These are phyloP conservation scores for Tetrapisispora phaffii DNA, from an alignment of 805 yeast genomes.

Conservation along the genomic window DNA sequence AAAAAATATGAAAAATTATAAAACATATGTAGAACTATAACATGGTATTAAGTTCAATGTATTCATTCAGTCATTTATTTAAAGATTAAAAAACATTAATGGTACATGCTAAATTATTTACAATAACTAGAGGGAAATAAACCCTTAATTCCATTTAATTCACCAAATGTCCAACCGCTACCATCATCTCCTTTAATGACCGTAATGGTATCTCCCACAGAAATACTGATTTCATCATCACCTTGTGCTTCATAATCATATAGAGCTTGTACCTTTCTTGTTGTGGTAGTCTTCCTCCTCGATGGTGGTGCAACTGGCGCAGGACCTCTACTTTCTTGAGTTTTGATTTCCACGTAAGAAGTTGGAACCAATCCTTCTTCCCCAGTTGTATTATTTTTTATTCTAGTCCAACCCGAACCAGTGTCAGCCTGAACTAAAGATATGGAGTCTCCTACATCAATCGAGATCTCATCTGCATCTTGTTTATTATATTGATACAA, in stretches of 20 bases:
- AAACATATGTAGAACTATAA: too few species aligned
- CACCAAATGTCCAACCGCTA: slow-evolving; percentile 93
- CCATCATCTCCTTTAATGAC: slow-evolving; percentile 66
- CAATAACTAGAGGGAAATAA: slow-evolving; percentile 71
- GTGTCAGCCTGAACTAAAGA: slow-evolving; percentile 59
- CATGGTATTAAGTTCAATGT: too few species aligned
- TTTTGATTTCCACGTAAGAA: slow-evolving; percentile 49
- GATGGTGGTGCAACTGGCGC: slow-evolving; percentile 75
- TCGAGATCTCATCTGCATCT: slow-evolving; percentile 66
- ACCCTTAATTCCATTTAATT: slow-evolving; percentile 54
- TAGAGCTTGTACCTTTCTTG: slow-evolving; percentile 50
- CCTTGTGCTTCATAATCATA: slow-evolving; percentile 73
- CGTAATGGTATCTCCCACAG: slow-evolving; percentile 62
- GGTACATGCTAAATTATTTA: slow-evolving; percentile 25
- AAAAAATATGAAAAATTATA: too few species aligned
- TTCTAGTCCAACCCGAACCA: slow-evolving; percentile 88
- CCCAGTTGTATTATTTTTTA: slow-evolving; percentile 39
- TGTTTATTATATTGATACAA: slow-evolving; percentile 55
- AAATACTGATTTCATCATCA: slow-evolving; percentile 65
- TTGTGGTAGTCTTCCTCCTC: slow-evolving; percentile 35
- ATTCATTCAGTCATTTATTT: not conserved
- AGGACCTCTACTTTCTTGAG: slow-evolving; percentile 32
- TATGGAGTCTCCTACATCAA: slow-evolving; percentile 52
- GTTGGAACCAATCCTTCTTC: slow-evolving; percentile 78
- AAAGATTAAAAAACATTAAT: too few species aligned